Evolutionary conservation across 345 rosid genomes (phyloP).

Genomic region (Alliaria petiolata): DNA sequence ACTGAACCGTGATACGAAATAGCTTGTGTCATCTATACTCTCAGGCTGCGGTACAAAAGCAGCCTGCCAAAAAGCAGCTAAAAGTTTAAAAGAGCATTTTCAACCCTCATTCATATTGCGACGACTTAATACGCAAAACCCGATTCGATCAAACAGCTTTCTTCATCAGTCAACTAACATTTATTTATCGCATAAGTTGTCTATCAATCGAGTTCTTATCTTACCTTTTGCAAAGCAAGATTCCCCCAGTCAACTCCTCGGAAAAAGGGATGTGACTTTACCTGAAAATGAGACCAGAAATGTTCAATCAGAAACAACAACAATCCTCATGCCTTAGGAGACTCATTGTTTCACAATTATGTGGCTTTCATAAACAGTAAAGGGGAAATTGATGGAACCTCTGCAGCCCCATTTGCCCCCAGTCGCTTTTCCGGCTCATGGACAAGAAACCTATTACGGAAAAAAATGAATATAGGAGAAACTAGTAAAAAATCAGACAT

Average conservation of each 20-base stretch:
- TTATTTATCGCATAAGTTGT: background rate
- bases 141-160: background rate
- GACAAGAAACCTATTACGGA: conserved; percentile 50
- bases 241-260: conserved; percentile 70
- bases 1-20: conserved; percentile 60
- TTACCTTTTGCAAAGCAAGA: conserved; percentile 67
- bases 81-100: background rate
- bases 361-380: background rate
- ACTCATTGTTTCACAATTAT: background rate
- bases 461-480: conserved; percentile 12
- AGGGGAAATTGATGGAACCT: conserved; percentile 42
- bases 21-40: conserved; percentile 69
- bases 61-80: conserved; percentile 40
- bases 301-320: background rate
- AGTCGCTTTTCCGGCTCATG: conserved; percentile 64
- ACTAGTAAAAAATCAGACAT: background rate
- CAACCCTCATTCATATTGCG: background rate
- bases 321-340: conserved; percentile 1
- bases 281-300: conserved; percentile 39
- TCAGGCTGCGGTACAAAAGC: conserved; percentile 72
- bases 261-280: conserved; percentile 64
- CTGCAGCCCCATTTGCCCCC: conserved; percentile 68
- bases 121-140: background rate
- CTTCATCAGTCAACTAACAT: background rate
- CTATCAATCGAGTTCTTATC: conserved; percentile 10